These are phyloP conservation scores for Syzygium syzygioides DNA, from an alignment of 441 rosid genomes.

Conservation along the genomic window DNA sequence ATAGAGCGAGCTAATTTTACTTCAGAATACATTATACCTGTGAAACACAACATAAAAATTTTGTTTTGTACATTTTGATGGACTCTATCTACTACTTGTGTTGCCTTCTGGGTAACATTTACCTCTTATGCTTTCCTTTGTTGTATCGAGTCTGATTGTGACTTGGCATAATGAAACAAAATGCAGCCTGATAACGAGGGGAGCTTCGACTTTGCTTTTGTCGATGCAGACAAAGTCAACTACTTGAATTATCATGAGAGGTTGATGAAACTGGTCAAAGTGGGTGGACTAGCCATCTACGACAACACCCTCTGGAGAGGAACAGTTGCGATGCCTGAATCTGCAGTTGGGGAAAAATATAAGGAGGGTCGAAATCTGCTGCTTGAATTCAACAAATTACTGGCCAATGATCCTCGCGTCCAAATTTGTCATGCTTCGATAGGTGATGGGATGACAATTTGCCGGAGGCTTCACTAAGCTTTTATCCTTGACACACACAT, in stretches of 20 bases:
- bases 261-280: conserved; percentile 1
- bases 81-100: neutral
- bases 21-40: neutral
- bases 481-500: neutral
- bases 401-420: neutral
- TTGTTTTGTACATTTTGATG: neutral
- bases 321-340: neutral
- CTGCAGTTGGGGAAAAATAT: neutral
- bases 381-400: conserved; percentile 1
- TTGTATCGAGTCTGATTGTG: neutral
- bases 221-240: conserved; percentile 8
- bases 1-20: neutral
- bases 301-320: conserved; percentile 13
- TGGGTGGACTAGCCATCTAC: neutral
- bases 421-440: conserved; percentile 2
- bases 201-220: conserved; percentile 11
- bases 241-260: conserved; percentile 6
- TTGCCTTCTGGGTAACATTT: neutral
- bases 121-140: neutral
- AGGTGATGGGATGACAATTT: conserved; percentile 9
- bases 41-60: neutral
- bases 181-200: neutral
- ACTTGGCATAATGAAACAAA: neutral
- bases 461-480: neutral
- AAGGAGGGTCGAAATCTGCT: neutral